phyloP scores from a whole-genome alignment of 2,329 filamentous ascomycete species.

The Trichoderma sp. region DNA sequence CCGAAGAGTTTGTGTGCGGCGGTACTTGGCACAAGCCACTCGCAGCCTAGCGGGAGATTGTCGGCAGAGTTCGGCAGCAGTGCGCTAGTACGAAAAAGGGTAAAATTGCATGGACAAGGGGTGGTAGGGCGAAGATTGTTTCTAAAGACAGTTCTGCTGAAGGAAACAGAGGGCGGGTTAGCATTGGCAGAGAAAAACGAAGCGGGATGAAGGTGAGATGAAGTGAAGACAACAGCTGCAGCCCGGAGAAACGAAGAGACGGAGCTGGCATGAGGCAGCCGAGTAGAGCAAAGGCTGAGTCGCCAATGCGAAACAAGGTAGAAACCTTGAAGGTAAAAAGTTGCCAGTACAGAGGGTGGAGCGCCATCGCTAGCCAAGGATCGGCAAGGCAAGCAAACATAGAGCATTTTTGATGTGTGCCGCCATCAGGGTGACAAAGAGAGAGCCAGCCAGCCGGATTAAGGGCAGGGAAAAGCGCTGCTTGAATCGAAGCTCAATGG shows the following conservation, averaged over 20 bases:
- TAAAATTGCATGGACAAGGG: slow-evolving; percentile 16
- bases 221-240: not conserved
- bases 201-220: not conserved
- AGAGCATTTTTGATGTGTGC: slow-evolving; percentile 10
- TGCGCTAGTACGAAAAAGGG: slow-evolving; percentile 16
- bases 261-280: not conserved
- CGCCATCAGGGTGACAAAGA: slow-evolving; percentile 4
- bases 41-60: slow-evolving; percentile 10
- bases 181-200: not conserved
- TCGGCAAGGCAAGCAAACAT: slow-evolving; percentile 16
- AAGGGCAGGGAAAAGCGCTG: not conserved
- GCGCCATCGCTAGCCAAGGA: slow-evolving; percentile 11
- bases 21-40: slow-evolving; percentile 23
- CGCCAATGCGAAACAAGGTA: not conserved
- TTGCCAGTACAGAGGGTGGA: slow-evolving; percentile 10
- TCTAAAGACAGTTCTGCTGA: not conserved
- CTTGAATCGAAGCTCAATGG: not conserved
- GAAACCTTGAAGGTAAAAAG: not conserved
- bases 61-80: slow-evolving; percentile 6
- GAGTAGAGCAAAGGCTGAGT: not conserved
- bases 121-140: not conserved
- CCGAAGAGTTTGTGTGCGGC: slow-evolving; percentile 21
- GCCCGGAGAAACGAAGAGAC: not conserved
- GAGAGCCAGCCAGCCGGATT: slow-evolving; percentile 3
- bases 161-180: slow-evolving; percentile 8